A percentile compares a stretch with the other conserved stretches of the same genome.
phyloP scores from a whole-genome alignment of 2,329 filamentous ascomycete genomes.

The Leptosphaerulina australis region DNA sequence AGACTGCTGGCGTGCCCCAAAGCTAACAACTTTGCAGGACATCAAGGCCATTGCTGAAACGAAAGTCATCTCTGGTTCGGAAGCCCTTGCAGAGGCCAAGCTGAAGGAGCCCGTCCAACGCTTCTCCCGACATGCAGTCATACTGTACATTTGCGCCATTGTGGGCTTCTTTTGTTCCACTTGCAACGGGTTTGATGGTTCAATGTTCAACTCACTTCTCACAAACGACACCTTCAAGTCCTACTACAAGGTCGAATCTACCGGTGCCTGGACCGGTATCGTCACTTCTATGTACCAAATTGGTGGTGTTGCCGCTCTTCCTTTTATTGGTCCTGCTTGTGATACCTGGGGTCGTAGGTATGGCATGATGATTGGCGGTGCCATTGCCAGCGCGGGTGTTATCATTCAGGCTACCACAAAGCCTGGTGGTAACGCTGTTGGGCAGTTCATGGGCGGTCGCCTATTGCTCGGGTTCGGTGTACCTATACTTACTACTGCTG shows the following conservation, averaged over 20 bases:
- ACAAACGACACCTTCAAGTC: slow-evolving; percentile 54
- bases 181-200: slow-evolving; percentile 65
- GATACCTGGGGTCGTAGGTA: slow-evolving; percentile 51
- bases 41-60: slow-evolving; percentile 39
- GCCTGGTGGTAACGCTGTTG: slow-evolving; percentile 45
- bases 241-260: slow-evolving; percentile 51
- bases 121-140: slow-evolving; percentile 26
- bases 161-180: slow-evolving; percentile 56
- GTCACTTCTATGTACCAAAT: slow-evolving; percentile 58
- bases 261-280: slow-evolving; percentile 54
- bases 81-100: slow-evolving; percentile 62
- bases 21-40: slow-evolving; percentile 15
- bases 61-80: slow-evolving; percentile 58
- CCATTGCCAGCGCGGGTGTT: slow-evolving; percentile 57
- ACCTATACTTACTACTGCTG: slow-evolving; percentile 64
- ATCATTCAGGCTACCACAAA: slow-evolving; percentile 56
- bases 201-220: slow-evolving; percentile 59
- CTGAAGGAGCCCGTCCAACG: slow-evolving; percentile 57
- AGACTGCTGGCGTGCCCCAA: not conserved
- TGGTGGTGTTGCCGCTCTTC: slow-evolving; percentile 53
- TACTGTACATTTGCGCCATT: slow-evolving; percentile 32
- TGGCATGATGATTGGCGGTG: slow-evolving; percentile 60
- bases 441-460: slow-evolving; percentile 64
- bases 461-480: slow-evolving; percentile 69
- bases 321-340: slow-evolving; percentile 54